Percentiles rank a stretch among this genome's conserved stretches.
These are phyloP conservation scores for Coemansia interrupta DNA, from an alignment of 192 early-diverging fungal species.

Conservation along the genomic window DNA sequence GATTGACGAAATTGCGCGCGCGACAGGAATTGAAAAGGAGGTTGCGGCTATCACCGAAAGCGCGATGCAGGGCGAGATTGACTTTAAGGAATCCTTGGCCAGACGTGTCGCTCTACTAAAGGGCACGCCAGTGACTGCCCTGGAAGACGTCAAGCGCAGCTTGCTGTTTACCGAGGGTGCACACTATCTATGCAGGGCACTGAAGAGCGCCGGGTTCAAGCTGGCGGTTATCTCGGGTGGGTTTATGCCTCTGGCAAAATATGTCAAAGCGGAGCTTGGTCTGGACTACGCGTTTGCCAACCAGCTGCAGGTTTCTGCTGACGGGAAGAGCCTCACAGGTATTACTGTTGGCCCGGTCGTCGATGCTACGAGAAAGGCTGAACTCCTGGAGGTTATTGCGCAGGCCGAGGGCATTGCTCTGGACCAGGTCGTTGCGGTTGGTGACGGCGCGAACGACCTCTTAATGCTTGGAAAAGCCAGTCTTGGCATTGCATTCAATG, in stretches of 20 bases:
- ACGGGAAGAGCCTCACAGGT: constrained; percentile 82
- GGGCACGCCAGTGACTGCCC: constrained; percentile 75
- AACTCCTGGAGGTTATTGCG: constrained; percentile 92
- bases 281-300: constrained; percentile 99
- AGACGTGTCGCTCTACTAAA: constrained; percentile 84
- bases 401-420: constrained; percentile 82
- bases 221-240: constrained; percentile 95
- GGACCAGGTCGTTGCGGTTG: constrained; percentile 95
- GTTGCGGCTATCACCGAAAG: constrained; percentile 91
- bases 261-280: constrained; percentile 86
- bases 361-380: constrained; percentile 88
- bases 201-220: constrained; percentile 92
- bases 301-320: constrained; percentile 79
- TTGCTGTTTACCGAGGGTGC: constrained; percentile 90
- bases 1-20: constrained; percentile 95
- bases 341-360: constrained; percentile 85
- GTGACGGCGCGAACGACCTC: constrained; percentile 97
- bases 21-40: constrained; percentile 85
- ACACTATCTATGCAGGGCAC: constrained; percentile 78
- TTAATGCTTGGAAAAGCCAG: constrained; percentile 92
- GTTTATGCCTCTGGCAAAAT: constrained; percentile 87
- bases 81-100: constrained; percentile 90
- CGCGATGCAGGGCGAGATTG: constrained; percentile 97
- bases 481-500: constrained; percentile 95
- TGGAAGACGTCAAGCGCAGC: constrained; percentile 71